phyloP scores from a whole-genome alignment of 345 rosid genomes.

The Abelmoschus esculentus region DNA sequence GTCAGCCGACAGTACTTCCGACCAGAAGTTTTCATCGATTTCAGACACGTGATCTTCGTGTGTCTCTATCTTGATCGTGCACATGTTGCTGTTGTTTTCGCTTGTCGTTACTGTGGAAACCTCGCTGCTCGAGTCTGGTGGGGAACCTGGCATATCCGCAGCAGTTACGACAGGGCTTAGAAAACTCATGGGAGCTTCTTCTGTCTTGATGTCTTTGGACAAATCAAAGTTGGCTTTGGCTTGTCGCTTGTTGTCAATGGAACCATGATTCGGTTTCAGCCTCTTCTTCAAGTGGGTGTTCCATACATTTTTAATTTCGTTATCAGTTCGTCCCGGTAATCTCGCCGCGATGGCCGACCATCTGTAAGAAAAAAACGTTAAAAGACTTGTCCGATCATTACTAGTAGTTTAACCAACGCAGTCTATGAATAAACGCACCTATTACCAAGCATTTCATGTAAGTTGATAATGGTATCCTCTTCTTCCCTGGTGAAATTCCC shows the following conservation, averaged over 20 bases:
- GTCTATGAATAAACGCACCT: constrained; percentile 26
- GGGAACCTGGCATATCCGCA: constrained; percentile 11
- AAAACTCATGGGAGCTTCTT: constrained; percentile 7
- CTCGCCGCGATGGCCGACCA: constrained; percentile 83
- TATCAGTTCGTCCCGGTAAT: constrained; percentile 81
- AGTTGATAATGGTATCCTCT: constrained; percentile 56
- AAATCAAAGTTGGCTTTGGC: background rate
- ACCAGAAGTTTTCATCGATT: constrained; percentile 40
- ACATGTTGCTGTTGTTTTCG: background rate
- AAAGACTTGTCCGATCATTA: background rate
- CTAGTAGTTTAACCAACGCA: background rate
- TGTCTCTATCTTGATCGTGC: constrained; percentile 9
- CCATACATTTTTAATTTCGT: constrained; percentile 83
- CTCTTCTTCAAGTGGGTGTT: constrained; percentile 75
- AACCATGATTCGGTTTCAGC: constrained; percentile 21
- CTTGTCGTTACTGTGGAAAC: constrained; percentile 20
- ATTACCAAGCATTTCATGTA: constrained; percentile 56
- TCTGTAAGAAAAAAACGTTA: constrained; percentile 23
- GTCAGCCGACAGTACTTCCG: constrained; percentile 31
- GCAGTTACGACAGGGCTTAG: background rate
- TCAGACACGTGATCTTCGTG: constrained; percentile 3
- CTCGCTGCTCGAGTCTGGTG: constrained; percentile 27
- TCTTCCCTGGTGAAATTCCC: constrained; percentile 70
- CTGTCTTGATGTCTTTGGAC: background rate
- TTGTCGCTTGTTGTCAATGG: background rate